Evolutionary conservation across 768 basidiomycete species (phyloP), one percentile per base, ranked within the genome.

Genomic region (Agaricus blazei): DNA sequence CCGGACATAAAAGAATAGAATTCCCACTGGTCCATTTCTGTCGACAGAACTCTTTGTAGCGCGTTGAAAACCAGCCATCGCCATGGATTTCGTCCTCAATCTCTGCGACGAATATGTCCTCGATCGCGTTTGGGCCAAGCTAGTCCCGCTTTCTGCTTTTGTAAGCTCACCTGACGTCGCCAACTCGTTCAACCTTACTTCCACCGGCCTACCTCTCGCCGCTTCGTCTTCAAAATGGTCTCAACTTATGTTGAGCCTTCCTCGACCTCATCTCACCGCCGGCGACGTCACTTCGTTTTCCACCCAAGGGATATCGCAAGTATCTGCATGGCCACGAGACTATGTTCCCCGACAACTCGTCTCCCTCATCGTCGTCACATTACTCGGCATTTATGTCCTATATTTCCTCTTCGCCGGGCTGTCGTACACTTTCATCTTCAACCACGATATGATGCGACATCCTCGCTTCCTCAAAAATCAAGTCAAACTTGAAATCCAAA

Each of bases 361-460:
- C 29, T 94, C 93, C 1, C 73, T 98, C 57, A 69, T 71, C 59
- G 67, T 75, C 26, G 65, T 98, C 60, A 95, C 93, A 1, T 70
- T 90, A 51, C 62, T 92, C 56, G 94, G 94, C 58, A 90, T 96
- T 56, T 81, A 88, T 62, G 24, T 85, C 48, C 79, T 99, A 46
- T 99, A 99, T 71, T 94, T 97, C 71, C 50, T 87, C 26, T 88
- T 98, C 62, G 94, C 93, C n/a, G 74, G 79, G 42, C 69, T 90
- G 26, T 93, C 93, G 3, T 99, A 92, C 72, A 70, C 71, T 43
- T 85, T 78, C 70, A 83, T 98, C 54, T 99, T 98, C 81, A 93
- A 98, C 72, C 88, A 89, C 64, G 89, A 88, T 23, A 97, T 89
- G 93, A 95, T 90, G 87, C 78, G 80, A 31, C 97, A 99, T 72